Percentiles rank a stretch among this genome's conserved stretches.
Evolutionary conservation across 345 rosid genomes (phyloP).

Genomic region (Pseudoturritis turrita): DNA sequence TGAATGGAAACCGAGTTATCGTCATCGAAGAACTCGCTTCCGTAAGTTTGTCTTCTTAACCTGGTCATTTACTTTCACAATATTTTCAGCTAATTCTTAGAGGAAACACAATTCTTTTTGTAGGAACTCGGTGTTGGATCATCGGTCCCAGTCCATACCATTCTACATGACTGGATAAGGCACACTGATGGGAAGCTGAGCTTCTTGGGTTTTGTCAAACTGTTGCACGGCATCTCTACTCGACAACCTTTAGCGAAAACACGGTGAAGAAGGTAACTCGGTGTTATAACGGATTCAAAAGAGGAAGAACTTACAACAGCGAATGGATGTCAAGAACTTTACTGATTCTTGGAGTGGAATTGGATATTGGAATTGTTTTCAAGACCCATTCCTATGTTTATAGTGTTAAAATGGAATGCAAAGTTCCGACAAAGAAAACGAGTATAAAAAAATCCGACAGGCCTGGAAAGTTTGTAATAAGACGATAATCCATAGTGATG

Average conservation of each 20-base stretch:
- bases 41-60: slow-evolving; percentile 36
- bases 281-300: neutral
- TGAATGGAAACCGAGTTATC: slow-evolving; percentile 85
- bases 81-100: neutral
- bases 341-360: slow-evolving; percentile 18
- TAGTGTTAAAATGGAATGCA: slow-evolving; percentile 22
- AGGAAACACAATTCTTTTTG: neutral
- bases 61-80: neutral
- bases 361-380: slow-evolving; percentile 5
- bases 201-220: slow-evolving; percentile 80
- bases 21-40: slow-evolving; percentile 93
- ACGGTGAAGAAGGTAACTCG: slow-evolving; percentile 15
- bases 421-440: neutral
- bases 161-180: slow-evolving; percentile 89
- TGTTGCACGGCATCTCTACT: slow-evolving; percentile 71
- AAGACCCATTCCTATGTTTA: slow-evolving; percentile 9
- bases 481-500: neutral
- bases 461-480: slow-evolving; percentile 8
- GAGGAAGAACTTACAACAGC: slow-evolving; percentile 16
- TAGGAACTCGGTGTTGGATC: slow-evolving; percentile 99
- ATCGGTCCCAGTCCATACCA: slow-evolving; percentile 79
- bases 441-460: neutral
- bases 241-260: slow-evolving; percentile 40
- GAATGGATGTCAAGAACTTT: slow-evolving; percentile 10
- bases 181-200: slow-evolving; percentile 94